Evolutionary conservation across 208 protist species (phyloP), one percentile per base, ranked within the genome.

Genomic region (Tetramitus jugosus): DNA sequence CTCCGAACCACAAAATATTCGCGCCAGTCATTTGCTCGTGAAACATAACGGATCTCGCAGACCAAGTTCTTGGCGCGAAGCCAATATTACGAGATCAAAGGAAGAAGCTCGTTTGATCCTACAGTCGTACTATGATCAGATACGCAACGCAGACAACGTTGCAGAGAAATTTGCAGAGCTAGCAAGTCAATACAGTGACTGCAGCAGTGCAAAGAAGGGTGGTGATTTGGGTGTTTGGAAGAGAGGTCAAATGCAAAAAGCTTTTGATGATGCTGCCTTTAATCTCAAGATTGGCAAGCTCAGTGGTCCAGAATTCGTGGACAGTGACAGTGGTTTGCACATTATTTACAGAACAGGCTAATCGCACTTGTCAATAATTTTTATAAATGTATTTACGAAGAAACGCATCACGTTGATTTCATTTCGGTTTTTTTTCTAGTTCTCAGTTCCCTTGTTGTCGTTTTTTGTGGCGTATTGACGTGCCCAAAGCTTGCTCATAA

Each of bases 191-290:
- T 88, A 91, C 84, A 93, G 89, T 80, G 93, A 96, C 84, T 96
- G 93, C 82, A 86, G 88, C 46, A 93, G 88, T 76, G 93, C 85
- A 77, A 82, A 78, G 43, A 85, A 82, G 31, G 84, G 85, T 61
- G 93, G 93, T 14, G 91, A 96, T 79, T 83, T 96, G 45, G 91
- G 91, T 74, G 81, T 96, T 96, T 80, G 89, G 87, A 20, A 87
- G 84, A 42, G 45, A 1, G 93, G 93, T 2, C 85, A 94, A 84
- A 96, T 96, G 93, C 93, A 95, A 90, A 92, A 92, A 81, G 86
- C 92, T 0, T 96, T 95, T 75, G 93, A 94, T 77, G 91, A 95
- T 49, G 90, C 90, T 53, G 84, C 89, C 6, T 89, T 91, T 68
- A 80, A 81, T 35, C 85, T 95, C 10, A 65, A 86, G 61, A 83